These are phyloP conservation scores for Nemania diffusa DNA, from an alignment of 2,329 filamentous ascomycete genomes.

Conservation along the genomic window DNA sequence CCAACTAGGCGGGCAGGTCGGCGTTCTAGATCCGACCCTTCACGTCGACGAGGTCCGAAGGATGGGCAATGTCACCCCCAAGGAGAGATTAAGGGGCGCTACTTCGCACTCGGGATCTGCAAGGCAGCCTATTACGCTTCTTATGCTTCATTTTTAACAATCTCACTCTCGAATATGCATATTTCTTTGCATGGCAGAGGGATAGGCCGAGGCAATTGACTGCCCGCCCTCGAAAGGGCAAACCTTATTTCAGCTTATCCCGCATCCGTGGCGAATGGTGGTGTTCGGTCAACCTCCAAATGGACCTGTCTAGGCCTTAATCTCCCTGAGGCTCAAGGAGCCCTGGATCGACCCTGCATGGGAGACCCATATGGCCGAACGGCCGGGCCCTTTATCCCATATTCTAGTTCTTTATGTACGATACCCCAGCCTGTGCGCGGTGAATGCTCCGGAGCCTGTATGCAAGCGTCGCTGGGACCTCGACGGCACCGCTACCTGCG, in stretches of 20 bases:
- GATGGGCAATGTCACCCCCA: conserved; percentile 18
- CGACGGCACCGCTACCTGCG: neutral
- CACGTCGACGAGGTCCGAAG: conserved; percentile 1
- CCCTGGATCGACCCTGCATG: conserved; percentile 18
- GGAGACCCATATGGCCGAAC: neutral
- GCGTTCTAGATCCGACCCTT: conserved; percentile 28
- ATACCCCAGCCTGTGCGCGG: neutral
- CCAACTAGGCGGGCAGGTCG: conserved; percentile 9
- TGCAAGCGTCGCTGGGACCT: neutral
- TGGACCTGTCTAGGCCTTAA: conserved; percentile 17
- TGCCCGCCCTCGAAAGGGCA: neutral
- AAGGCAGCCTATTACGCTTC: neutral
- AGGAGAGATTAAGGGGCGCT: neutral
- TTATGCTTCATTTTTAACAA: neutral
- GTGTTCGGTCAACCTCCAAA: neutral
- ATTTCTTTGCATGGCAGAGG: neutral
- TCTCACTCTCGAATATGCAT: neutral
- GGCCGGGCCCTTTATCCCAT: conserved; percentile 7
- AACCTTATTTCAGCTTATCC: conserved; percentile 8
- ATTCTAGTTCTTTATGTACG: neutral
- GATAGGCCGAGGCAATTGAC: neutral
- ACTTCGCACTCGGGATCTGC: neutral
- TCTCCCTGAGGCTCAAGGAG: conserved; percentile 21
- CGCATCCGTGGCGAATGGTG: neutral
- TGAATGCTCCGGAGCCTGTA: neutral